Base-by-base conservation (phyloP, 331 rosid species). In the Erythrophleum ivorense region DNA sequence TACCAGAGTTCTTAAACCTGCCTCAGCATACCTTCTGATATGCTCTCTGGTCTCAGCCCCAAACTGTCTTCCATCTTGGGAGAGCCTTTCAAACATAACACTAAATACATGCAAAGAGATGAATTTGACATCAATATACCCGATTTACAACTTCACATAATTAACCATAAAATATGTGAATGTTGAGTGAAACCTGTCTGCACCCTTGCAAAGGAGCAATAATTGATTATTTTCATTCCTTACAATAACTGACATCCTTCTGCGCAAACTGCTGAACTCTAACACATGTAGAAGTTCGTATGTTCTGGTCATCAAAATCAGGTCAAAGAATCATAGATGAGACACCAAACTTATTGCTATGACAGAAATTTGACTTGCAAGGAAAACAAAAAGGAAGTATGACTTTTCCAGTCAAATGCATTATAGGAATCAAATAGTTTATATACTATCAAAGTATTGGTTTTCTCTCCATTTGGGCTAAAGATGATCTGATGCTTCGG, bases 221-320 rank as follows among this genome's bases (percentile, higher is more conserved):
- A 88, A 60, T 55, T 84, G 87, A 73, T 88, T 84, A 82, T 93
- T 93, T 36, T 73, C 85, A 77, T 81, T 86, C 86, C 91, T 91
- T 59, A 93, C 93, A 70, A 93, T 90, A 83, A 93, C 97, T 16
- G 97, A 93, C 97, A 93, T 93, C 80, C 97, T 86, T 86, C 88
- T 93, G 86, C 97, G 97, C 48, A 91, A 82, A 81, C 97, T 93
- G 78, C 91, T 93, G 89, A 93, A 93, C 88, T 91, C 97, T 49
- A 93, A 81, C 87, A 91, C 85, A 9, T 90, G 91, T 79, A 91
- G 91, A 82, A 90, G 93, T 87, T 84, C 78, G 40, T 91, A 93
- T 73, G 62, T 85, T 84, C 97, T 93, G 81, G 72, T 73, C 69
- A 80, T 16, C 49, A 72, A 87, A 82, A 85, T 38, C 2, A 36